Base-by-base conservation (phyloP, 2,329 filamentous ascomycete species). In the Alternaria incomplexa region DNA sequence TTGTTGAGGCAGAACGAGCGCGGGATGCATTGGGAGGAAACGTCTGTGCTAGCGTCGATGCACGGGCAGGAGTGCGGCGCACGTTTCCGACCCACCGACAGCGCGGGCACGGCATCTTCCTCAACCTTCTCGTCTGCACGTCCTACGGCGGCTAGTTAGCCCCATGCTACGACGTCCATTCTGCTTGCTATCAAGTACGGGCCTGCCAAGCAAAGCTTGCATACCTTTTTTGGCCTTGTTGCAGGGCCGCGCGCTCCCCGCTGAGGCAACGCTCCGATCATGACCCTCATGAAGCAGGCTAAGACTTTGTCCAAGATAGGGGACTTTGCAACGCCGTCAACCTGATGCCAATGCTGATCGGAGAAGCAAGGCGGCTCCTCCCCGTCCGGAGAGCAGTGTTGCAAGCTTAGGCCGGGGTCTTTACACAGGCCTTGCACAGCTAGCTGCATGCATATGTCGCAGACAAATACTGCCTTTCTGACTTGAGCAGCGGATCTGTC, bases 151-250 rank as follows among this genome's bases (percentile, higher is more conserved):
- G 32, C 43, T 53, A 51, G 53, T 46, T 56, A 50, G 60, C 48
- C 60, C 56, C 56, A 60, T 60, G 60, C 43, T 25, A 55, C 63
- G 44, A 65, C 54, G 46, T 57, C 44, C 52, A 57, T 44, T 36
- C 45, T 56, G 28, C 58, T 52, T 48, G 45, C 40, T 51, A 40
- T 48, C 36, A 51, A 52, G 25, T n/a, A 23, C 30, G 30, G 50
- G n/a, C 46, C 57, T 56, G 58, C 61, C 63, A 61, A 64, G 61
- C 9, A 45, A 61, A 56, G 45, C 54, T 55, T 61, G 55, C 63
- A 53, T 43, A 46, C 25, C 50, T 61, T 58, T 64, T 51, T 47
- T n/a, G 51, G 44, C 52, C 51, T 28, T 56, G 57, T 51, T 45
- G 44, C 61, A 61, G 45, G 32, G 32, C 58, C 46, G 44, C 51